Percentiles rank a stretch among this genome's conserved stretches.
phyloP scores from a whole-genome alignment of 2,329 filamentous ascomycete genomes.

The Penicillium griseofulvum region DNA sequence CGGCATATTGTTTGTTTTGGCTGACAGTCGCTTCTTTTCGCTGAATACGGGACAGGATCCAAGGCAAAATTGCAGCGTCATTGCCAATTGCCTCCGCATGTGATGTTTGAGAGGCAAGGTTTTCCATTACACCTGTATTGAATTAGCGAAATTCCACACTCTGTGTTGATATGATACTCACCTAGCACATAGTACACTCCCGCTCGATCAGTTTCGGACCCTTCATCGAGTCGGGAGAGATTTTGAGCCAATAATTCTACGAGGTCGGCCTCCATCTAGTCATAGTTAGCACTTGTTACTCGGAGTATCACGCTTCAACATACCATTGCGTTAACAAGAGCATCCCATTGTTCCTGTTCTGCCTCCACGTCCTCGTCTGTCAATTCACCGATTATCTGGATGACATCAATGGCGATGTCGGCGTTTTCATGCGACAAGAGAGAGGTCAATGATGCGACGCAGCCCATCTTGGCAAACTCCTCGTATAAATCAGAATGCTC shows the following conservation, averaged over 20 bases:
- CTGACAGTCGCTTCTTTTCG: constrained; percentile 65
- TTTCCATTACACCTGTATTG: constrained; percentile 67
- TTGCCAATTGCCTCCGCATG: constrained; percentile 70
- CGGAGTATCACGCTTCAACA: not conserved
- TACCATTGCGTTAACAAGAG: constrained; percentile 63
- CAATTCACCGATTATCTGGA: constrained; percentile 85
- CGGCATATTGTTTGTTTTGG: constrained; percentile 94
- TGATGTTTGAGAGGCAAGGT: constrained; percentile 68
- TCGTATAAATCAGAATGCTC: constrained; percentile 81
- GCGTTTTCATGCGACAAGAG: constrained; percentile 93
- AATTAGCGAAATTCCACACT: constrained; percentile 12
- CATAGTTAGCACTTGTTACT: constrained; percentile 15
- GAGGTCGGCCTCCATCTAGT: constrained; percentile 43
- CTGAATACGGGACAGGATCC: constrained; percentile 74
- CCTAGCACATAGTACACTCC: constrained; percentile 83
- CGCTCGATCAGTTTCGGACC: constrained; percentile 66
- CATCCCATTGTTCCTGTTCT: constrained; percentile 76
- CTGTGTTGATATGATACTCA: constrained; percentile 17
- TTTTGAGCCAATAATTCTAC: constrained; percentile 50
- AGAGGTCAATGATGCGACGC: constrained; percentile 70
- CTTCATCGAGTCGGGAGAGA: constrained; percentile 76
- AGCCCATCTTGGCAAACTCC: constrained; percentile 75
- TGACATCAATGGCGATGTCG: constrained; percentile 87
- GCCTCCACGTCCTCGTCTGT: constrained; percentile 90
- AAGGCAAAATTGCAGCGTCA: constrained; percentile 67